These are phyloP conservation scores for Coemansia sp. DNA, from an alignment of 192 early-diverging fungal genomes.

Conservation along the genomic window DNA sequence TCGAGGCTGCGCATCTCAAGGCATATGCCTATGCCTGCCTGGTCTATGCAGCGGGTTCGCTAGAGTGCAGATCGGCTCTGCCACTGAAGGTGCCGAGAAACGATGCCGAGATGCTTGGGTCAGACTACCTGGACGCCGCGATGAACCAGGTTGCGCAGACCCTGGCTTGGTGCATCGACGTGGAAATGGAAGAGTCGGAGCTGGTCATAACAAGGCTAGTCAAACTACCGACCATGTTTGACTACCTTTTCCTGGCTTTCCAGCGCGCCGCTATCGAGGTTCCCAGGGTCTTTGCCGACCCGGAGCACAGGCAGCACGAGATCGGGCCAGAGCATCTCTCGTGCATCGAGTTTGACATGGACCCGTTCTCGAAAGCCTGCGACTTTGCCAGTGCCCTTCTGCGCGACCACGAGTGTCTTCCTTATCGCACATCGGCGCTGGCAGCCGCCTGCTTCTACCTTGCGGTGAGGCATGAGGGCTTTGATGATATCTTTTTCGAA, in stretches of 20 bases:
- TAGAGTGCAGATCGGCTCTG: no score
- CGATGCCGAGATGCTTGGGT: no score
- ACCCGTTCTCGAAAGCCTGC: constrained; percentile 35
- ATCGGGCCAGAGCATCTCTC: constrained; percentile 7
- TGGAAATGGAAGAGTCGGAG: no score
- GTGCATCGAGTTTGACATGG: constrained; percentile 29
- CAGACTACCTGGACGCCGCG: no score
- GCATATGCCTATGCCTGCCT: no score
- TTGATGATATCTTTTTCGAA: constrained; percentile 29
- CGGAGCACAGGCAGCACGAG: constrained; percentile 1
- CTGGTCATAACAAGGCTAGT: no score
- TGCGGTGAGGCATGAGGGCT: constrained; percentile 21
- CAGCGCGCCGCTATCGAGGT: constrained; percentile 42
- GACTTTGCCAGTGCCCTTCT: constrained; percentile 45
- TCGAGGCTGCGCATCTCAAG: no score
- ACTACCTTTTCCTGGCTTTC: constrained; percentile 43
- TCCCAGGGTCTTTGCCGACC: constrained; percentile 32
- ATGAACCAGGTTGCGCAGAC: no score
- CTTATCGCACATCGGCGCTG: constrained; percentile 20
- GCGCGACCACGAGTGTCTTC: constrained; percentile 36
- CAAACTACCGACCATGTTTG: constrained; percentile 44
- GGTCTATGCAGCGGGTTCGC: no score
- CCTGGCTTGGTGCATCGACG: no score
- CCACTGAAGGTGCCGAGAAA: no score
- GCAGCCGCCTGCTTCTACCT: constrained; percentile 53